Conservation (phyloP, 208 protist genomes). For the Borovskyia barvae region DNA sequence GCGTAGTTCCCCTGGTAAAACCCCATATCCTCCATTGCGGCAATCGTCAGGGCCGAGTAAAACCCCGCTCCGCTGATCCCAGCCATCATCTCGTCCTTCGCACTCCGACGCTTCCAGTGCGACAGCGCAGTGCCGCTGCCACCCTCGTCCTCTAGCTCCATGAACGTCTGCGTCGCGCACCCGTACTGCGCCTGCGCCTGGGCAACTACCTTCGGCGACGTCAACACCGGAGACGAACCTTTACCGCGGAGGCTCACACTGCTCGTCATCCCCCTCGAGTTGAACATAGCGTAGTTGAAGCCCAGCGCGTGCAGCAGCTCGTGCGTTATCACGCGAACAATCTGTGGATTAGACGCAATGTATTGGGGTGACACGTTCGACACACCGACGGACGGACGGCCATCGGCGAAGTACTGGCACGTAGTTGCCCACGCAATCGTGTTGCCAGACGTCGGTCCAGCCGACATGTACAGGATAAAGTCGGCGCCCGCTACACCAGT, state of each 20-base stretch:
- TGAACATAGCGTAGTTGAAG: slow-evolving; percentile 31
- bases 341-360: slow-evolving; percentile 3
- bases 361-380: slow-evolving; percentile 44
- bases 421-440: slow-evolving; percentile 34
- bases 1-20: slow-evolving; percentile 68
- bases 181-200: slow-evolving; percentile 53
- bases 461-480: slow-evolving; percentile 58
- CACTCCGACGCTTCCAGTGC: slow-evolving; percentile 86
- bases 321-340: slow-evolving; percentile 42
- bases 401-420: slow-evolving; percentile 23
- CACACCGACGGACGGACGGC: slow-evolving; percentile 32
- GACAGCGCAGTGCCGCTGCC: slow-evolving; percentile 39
- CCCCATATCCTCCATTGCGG: slow-evolving; percentile 71
- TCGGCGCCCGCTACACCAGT: slow-evolving; percentile 39
- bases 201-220: slow-evolving; percentile 19
- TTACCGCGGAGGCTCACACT: slow-evolving; percentile 29
- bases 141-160: slow-evolving; percentile 81
- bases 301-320: slow-evolving; percentile 85
- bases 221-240: slow-evolving; percentile 16
- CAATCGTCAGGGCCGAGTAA: slow-evolving; percentile 74
- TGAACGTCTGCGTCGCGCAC: slow-evolving; percentile 41
- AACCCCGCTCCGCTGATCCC: slow-evolving; percentile 16
- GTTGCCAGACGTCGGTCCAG: slow-evolving; percentile 16
- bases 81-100: slow-evolving; percentile 81
- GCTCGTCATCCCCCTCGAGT: neutral